Base-by-base conservation (phyloP, 225 moss, liverwort and hornwort genomes). In the Polytrichum commune region DNA sequence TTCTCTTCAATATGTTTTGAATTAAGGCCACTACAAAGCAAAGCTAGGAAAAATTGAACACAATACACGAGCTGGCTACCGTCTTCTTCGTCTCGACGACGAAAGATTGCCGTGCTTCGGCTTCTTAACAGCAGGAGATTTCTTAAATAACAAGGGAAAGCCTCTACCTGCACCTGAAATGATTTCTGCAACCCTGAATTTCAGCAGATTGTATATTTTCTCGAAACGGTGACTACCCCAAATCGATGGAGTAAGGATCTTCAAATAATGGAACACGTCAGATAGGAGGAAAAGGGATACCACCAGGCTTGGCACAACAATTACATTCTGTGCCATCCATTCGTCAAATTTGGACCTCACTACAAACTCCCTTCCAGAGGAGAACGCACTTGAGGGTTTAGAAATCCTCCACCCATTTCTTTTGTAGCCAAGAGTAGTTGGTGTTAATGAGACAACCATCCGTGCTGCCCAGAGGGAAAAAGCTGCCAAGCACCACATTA, bases 291-390 rank as follows among this genome's bases (percentile, higher is more conserved):
- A 73, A 61, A 87, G 76, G 19, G 72, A 76, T 30, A 84, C 20
- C 38, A 73, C 26, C 55, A 87, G 23, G 60, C 74, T 74, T 1
- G 79, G 79, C 9, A 84, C 73, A 56, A 68, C 77, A 30, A 68
- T 77, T 19, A 87, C 76, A 70, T 87, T 84, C 60, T 75, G 67
- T 23, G 75, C 73, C 84, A 87, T 82, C 81, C 75, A 73, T 58
- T 79, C 79, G 75, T 79, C 84, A 16, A 77, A 19, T 64, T 75
- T 84, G 18, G 73, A 75, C 1, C 22, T 57, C 61, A 79, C 67
- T 1, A 82, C 64, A 5, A 82, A 72, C 58, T 79, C 73, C 55
- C 74, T 81, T 60, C 75, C 73, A 5, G 53, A 63, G 58, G 76
- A 76, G 63, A 70, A 62, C 2, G 65, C 78, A 32, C 53, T 78